Percentiles rank a stretch among this genome's conserved stretches.
Conservation (phyloP, 1,284 basidiomycete genomes). For the Leccinum ponderosum region DNA sequence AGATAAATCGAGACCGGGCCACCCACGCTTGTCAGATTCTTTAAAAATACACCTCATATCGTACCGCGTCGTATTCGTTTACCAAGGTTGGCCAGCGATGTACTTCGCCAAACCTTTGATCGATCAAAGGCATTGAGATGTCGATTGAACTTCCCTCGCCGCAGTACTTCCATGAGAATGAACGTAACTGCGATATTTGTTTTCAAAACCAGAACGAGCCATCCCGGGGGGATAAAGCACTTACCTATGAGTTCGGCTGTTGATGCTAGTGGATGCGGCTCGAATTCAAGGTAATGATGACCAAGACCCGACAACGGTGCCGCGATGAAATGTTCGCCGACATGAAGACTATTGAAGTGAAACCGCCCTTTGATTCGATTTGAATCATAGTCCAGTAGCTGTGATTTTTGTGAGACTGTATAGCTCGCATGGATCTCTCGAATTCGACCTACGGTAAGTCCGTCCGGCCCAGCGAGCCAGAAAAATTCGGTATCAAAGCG, state of each 20-base stretch:
- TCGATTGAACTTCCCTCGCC: constrained; percentile 50
- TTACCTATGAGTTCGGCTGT: constrained; percentile 52
- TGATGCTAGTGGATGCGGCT: constrained; percentile 41
- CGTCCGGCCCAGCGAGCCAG: constrained; percentile 51
- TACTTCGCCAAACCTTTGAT: constrained; percentile 45
- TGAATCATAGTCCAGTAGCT: constrained; percentile 51
- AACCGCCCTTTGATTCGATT: constrained; percentile 48
- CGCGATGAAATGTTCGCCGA: constrained; percentile 32
- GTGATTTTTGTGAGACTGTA: constrained; percentile 10
- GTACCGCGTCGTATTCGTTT: constrained; percentile 46
- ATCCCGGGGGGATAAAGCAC: constrained; percentile 2
- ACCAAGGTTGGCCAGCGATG: constrained; percentile 41
- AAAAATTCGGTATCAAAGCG: constrained; percentile 55
- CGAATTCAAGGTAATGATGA: constrained; percentile 48
- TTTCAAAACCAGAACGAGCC: neutral
- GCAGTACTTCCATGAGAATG: constrained; percentile 57
- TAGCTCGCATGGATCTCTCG: neutral
- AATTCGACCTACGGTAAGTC: constrained; percentile 43
- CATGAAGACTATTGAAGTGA: constrained; percentile 44
- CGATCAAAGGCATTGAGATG: constrained; percentile 45
- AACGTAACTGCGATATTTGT: constrained; percentile 47
- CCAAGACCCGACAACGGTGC: constrained; percentile 45
- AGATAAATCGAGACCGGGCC: neutral
- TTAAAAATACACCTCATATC: constrained; percentile 31
- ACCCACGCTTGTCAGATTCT: neutral